These are phyloP conservation scores for Podila horticola DNA, from an alignment of 192 early-diverging fungal species.

Conservation along the genomic window DNA sequence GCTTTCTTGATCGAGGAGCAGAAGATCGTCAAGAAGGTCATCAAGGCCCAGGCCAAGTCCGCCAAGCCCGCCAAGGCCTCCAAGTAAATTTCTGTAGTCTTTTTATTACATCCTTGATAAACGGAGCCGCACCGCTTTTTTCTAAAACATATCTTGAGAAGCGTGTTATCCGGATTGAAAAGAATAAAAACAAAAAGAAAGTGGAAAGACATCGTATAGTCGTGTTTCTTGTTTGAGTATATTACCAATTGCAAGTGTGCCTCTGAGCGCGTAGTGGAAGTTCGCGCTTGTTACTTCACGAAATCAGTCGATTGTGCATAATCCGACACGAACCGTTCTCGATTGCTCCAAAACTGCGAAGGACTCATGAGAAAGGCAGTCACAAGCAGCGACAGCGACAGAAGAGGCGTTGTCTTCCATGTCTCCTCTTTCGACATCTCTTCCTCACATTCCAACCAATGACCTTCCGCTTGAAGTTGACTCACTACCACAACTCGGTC, in stretches of 20 bases:
- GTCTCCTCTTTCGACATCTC: background rate
- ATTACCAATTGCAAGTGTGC: too few relatives aligned
- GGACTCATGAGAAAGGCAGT: too few relatives aligned
- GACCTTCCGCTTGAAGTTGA: conserved; percentile 28
- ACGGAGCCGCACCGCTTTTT: background rate
- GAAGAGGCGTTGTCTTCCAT: background rate
- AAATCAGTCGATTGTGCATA: too few relatives aligned
- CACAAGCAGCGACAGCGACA: background rate
- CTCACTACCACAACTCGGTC: conserved; percentile 26
- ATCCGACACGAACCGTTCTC: too few relatives aligned
- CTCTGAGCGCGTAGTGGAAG: too few relatives aligned
- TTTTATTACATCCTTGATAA: background rate
- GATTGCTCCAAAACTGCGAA: too few relatives aligned
- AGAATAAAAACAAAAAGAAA: conserved; percentile 1
- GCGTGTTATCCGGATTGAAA: background rate
- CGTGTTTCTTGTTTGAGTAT: background rate
- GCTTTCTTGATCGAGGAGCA: conserved; percentile 99
- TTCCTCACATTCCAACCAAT: background rate
- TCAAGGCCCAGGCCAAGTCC: conserved; percentile 78
- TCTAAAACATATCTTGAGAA: background rate
- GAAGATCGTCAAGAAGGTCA: conserved; percentile 99
- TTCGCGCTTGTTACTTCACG: too few relatives aligned
- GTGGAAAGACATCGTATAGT: background rate
- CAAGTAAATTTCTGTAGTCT: conserved; percentile 20
- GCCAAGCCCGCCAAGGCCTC: conserved; percentile 52